Conservation (phyloP, 2,329 filamentous ascomycete genomes). For the Xylaria sp. region DNA sequence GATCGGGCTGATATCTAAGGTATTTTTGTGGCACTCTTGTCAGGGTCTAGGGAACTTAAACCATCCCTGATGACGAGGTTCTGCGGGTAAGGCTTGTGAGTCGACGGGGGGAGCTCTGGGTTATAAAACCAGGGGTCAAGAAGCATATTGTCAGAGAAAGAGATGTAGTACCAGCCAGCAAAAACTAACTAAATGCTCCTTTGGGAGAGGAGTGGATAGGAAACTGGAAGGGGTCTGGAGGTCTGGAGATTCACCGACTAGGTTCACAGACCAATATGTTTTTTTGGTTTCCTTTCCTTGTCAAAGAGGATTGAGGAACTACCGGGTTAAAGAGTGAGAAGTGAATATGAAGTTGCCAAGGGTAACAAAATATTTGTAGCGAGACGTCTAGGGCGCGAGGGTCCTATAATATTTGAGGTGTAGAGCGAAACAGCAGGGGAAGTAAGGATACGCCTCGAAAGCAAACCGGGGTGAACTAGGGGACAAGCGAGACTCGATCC, state of each 20-base stretch:
- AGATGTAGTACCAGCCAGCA: conserved; percentile 50
- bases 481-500: conserved; percentile 43
- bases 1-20: conserved; percentile 59
- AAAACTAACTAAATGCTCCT: conserved; percentile 47
- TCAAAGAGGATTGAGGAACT: conserved; percentile 42
- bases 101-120: conserved; percentile 46
- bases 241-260: conserved; percentile 53
- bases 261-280: conserved; percentile 45
- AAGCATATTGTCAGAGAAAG: conserved; percentile 45
- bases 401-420: conserved; percentile 49
- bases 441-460: conserved; percentile 45
- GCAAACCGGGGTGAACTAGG: conserved; percentile 42
- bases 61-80: conserved; percentile 59
- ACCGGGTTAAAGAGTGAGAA: conserved; percentile 36
- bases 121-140: conserved; percentile 48
- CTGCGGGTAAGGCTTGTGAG: conserved; percentile 49
- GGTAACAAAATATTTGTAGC: conserved; percentile 41
- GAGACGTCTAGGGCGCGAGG: conserved; percentile 48
- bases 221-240: conserved; percentile 53
- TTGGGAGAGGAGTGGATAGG: conserved; percentile 47
- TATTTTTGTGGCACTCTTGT: conserved; percentile 60
- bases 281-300: conserved; percentile 41
- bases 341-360: conserved; percentile 42
- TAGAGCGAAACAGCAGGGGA: conserved; percentile 47
- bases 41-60: conserved; percentile 56